Evolutionary conservation across 2,329 filamentous ascomycete species (phyloP), one percentile per base, ranked within the genome.

Genomic region (Elsinoe ampelina): DNA sequence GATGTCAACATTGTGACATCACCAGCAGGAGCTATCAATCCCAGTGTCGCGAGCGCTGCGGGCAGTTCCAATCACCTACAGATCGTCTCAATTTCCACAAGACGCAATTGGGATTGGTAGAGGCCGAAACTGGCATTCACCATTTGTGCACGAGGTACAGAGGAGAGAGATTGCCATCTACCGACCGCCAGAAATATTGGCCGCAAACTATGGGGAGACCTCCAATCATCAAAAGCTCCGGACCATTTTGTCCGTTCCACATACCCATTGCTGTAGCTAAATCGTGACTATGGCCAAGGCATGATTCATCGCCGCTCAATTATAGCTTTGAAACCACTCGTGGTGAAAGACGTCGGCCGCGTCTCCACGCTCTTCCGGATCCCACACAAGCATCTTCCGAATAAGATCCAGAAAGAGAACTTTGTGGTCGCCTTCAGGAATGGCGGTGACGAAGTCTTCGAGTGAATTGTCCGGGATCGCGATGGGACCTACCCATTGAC

Each of bases 351-450:
- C 4, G 5, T 39, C 13, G 36, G 36, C 35, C n/a, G 35, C 11
- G 35, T 38, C 35, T 22, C 22, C 22, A 22, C 35, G 35, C 35
- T 38, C 35, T 38, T 73, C 69, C 11, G 70, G 70, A 20, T 67
- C 45, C 71, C 71, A 74, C 51, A 63, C 62, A 13, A 74, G 59
- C 68, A 73, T 73, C 3, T 61, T 64, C 48, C 61, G 60, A 20
- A 71, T 63, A 52, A 74, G 72, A 11, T 32, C 39, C 4, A 73
- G 41, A 59, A 72, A 73, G 7, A 56, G n/a, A 13, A 62, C 65
- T 60, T 72, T 72, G 30, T 71, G 58, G 12, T 61, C 38, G 10
- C 62, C 65, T 15, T 60, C 56, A 3, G 63, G 38, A 5, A 12
- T 35, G 17, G 50, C 36, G 34, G 60, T 39, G 36, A 39, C 57